These are phyloP conservation scores for Sphagnum fallax DNA, from an alignment of 228 moss, liverwort and hornwort species.

Conservation along the genomic window DNA sequence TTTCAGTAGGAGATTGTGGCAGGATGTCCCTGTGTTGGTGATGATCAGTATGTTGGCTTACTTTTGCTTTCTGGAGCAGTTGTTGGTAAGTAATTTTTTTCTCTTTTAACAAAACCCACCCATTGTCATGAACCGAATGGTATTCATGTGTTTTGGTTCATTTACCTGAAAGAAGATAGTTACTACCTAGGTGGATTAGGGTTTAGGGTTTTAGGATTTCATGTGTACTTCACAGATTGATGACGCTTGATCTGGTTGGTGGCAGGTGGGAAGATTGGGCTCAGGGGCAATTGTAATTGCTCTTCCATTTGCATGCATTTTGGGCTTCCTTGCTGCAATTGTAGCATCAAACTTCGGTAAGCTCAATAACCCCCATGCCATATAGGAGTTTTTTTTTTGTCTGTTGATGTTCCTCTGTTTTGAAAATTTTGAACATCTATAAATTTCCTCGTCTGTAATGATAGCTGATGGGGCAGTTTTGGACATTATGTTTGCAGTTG, in stretches of 20 bases:
- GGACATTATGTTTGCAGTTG: slow-evolving; percentile 28
- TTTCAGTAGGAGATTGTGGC: slow-evolving; percentile 35
- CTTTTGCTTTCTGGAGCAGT: slow-evolving; percentile 65
- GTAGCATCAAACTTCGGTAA: slow-evolving; percentile 45
- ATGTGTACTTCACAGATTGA: too few species aligned
- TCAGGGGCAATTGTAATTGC: slow-evolving; percentile 43
- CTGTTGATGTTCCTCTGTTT: too few species aligned
- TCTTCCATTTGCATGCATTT: slow-evolving; percentile 43
- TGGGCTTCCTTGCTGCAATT: slow-evolving; percentile 48
- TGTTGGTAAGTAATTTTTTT: slow-evolving; percentile 25
- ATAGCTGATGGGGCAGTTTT: background rate
- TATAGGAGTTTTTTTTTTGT: too few species aligned
- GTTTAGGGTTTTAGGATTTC: too few species aligned
- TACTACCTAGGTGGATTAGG: too few species aligned
- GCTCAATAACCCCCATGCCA: slow-evolving; percentile 2
- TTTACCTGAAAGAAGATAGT: too few species aligned
- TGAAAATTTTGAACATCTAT: too few species aligned
- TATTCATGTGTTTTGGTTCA: background rate
- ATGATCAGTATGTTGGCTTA: slow-evolving; percentile 59
- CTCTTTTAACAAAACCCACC: background rate
- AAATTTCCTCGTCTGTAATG: background rate
- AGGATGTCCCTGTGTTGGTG: slow-evolving; percentile 48
- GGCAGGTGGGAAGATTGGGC: slow-evolving; percentile 40
- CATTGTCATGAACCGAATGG: background rate
- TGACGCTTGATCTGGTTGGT: too few species aligned